These are phyloP conservation scores for Musa balbisiana DNA, from an alignment of 202 grass and related monocot genomes.

Conservation along the genomic window DNA sequence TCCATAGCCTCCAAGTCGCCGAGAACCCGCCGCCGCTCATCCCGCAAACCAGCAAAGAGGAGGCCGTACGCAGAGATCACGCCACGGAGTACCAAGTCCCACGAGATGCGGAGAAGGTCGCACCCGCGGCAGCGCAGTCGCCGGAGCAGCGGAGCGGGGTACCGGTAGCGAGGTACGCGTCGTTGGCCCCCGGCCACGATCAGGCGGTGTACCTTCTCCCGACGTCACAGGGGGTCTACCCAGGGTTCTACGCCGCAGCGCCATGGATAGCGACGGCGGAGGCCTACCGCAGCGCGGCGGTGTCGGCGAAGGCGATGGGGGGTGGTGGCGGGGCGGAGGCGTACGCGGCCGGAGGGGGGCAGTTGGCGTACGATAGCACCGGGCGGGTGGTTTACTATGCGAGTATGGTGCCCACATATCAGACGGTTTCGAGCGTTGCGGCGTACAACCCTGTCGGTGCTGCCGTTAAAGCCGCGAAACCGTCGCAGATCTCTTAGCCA, in stretches of 20 bases:
- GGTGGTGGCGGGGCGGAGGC: constrained; percentile 24
- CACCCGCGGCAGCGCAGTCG: constrained; percentile 39
- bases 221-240: constrained; percentile 48
- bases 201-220: constrained; percentile 59
- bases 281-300: constrained; percentile 34
- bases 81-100: constrained; percentile 37
- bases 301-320: background rate
- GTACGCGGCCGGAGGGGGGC: constrained; percentile 20
- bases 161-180: constrained; percentile 40
- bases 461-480: constrained; percentile 32
- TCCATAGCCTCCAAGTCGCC: constrained; percentile 59
- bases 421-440: constrained; percentile 28
- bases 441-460: background rate
- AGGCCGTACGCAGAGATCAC: constrained; percentile 51
- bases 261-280: background rate
- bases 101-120: constrained; percentile 47
- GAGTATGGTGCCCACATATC: constrained; percentile 50
- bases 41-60: constrained; percentile 52
- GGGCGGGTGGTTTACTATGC: constrained; percentile 85
- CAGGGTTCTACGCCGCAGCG: constrained; percentile 5
- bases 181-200: constrained; percentile 41
- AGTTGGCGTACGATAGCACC: constrained; percentile 62
- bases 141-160: constrained; percentile 23
- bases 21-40: constrained; percentile 41
- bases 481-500: constrained; percentile 25